Conservation (phyloP, 805 yeast species). For the Ogataea allantospora region DNA sequence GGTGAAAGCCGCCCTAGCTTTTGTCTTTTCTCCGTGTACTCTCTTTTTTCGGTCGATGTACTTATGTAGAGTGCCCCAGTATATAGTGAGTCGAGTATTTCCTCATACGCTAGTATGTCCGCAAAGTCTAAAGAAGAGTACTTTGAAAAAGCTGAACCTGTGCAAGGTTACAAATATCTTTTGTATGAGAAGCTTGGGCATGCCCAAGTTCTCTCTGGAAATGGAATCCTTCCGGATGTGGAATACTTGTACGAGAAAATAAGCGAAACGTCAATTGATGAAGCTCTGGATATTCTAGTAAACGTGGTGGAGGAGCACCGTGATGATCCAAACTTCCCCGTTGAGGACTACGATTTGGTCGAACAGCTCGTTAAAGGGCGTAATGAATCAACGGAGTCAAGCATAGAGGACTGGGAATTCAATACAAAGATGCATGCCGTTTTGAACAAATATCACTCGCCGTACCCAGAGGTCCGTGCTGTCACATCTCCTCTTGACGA, state of each 20-base stretch:
- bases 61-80: too few relatives aligned
- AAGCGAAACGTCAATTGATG: constrained; percentile 13
- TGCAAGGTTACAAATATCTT: not conserved
- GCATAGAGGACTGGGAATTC: constrained; percentile 12
- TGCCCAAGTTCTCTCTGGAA: not conserved
- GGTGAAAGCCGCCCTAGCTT: too few relatives aligned
- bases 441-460: constrained; percentile 44
- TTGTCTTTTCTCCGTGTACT: too few relatives aligned
- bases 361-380: constrained; percentile 10
- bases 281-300: constrained; percentile 31
- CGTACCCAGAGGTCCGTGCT: constrained; percentile 68
- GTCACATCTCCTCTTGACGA: constrained; percentile 56
- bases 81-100: too few relatives aligned
- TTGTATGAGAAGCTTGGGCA: constrained; percentile 5
- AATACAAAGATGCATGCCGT: constrained; percentile 36
- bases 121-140: not conserved
- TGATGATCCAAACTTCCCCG: constrained; percentile 35
- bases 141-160: not conserved
- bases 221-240: constrained; percentile 6
- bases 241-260: constrained; percentile 8
- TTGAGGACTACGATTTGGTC: constrained; percentile 21
- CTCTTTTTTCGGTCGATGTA: too few relatives aligned
- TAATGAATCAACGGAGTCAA: constrained; percentile 8
- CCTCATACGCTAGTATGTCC: not conserved
- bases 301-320: constrained; percentile 27